A percentile compares a stretch with the other conserved stretches of the same genome.
These are phyloP conservation scores for Colletotrichum sp. DNA, from an alignment of 2,329 filamentous ascomycete species.

Conservation along the genomic window DNA sequence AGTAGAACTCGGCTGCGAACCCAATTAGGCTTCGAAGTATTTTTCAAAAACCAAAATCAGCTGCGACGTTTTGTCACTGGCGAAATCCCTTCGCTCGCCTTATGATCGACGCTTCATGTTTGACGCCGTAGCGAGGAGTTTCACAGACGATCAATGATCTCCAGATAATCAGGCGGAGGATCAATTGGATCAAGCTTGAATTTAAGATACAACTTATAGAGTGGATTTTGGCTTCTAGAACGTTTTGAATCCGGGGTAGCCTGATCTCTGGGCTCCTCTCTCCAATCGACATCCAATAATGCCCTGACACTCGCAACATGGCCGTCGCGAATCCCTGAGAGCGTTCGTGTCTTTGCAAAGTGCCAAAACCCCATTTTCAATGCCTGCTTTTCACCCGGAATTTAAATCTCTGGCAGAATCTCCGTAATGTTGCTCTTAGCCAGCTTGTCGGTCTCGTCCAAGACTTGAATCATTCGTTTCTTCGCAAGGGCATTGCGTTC, in stretches of 20 bases:
- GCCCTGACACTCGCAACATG: neutral
- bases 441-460: constrained; percentile 31
- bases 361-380: neutral
- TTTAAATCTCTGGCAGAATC: constrained; percentile 25
- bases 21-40: neutral
- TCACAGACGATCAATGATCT: neutral
- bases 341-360: neutral
- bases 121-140: neutral
- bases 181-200: neutral
- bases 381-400: neutral
- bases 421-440: constrained; percentile 32
- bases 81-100: neutral
- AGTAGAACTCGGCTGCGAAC: neutral
- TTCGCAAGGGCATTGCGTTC: constrained; percentile 12
- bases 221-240: neutral
- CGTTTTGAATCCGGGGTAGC: neutral
- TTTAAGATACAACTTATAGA: neutral
- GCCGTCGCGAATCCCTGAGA: neutral
- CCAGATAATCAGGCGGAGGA: neutral
- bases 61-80: neutral
- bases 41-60: neutral
- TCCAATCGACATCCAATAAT: neutral
- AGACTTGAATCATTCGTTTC: constrained; percentile 26
- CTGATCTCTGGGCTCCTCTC: neutral
- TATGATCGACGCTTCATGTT: neutral